A percentile compares a stretch with the other conserved stretches of the same genome.
Conservation (phyloP, 2,329 filamentous ascomycete species). For the Colletotrichum neosansevieriae region DNA sequence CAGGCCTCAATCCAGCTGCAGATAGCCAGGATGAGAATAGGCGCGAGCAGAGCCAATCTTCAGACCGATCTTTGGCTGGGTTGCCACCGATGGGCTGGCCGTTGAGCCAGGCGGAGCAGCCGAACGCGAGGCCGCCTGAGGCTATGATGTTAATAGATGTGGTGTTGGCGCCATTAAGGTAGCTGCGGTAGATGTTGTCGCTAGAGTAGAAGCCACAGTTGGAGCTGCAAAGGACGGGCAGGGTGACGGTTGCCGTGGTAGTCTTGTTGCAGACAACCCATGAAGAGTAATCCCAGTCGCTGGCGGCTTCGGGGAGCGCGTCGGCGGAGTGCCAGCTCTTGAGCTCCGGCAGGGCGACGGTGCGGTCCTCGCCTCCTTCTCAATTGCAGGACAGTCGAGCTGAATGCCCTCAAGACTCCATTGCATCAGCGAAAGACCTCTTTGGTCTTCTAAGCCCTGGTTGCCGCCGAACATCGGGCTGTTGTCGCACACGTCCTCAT, state of each 20-base stretch:
- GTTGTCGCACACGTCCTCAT: not conserved
- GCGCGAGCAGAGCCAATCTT: too few relatives aligned
- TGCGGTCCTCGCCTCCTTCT: conserved; percentile 44
- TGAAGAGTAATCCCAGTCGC: conserved; percentile 73
- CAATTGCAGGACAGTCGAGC: not conserved
- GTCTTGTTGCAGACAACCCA: conserved; percentile 72
- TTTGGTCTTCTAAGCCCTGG: not conserved
- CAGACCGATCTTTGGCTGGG: too few relatives aligned
- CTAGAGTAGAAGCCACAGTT: conserved; percentile 83
- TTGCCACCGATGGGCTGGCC: conserved; percentile 70
- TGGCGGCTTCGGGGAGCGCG: conserved; percentile 75
- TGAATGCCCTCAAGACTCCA: not conserved
- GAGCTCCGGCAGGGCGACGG: conserved; percentile 67
- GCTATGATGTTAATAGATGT: conserved; percentile 72
- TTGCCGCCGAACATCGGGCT: not conserved
- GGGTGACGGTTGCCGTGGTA: conserved; percentile 63
- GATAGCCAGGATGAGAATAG: not conserved
- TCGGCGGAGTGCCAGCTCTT: conserved; percentile 77
- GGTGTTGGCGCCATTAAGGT: conserved; percentile 74
- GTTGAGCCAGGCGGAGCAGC: conserved; percentile 76
- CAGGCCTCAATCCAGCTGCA: not conserved
- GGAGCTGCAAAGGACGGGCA: conserved; percentile 71
- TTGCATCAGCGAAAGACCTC: not conserved
- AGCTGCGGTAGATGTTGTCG: conserved; percentile 76
- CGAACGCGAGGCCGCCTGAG: conserved; percentile 76